These are phyloP conservation scores for Cyanodermella asteris DNA, from an alignment of 2,329 filamentous ascomycete genomes.

Conservation along the genomic window DNA sequence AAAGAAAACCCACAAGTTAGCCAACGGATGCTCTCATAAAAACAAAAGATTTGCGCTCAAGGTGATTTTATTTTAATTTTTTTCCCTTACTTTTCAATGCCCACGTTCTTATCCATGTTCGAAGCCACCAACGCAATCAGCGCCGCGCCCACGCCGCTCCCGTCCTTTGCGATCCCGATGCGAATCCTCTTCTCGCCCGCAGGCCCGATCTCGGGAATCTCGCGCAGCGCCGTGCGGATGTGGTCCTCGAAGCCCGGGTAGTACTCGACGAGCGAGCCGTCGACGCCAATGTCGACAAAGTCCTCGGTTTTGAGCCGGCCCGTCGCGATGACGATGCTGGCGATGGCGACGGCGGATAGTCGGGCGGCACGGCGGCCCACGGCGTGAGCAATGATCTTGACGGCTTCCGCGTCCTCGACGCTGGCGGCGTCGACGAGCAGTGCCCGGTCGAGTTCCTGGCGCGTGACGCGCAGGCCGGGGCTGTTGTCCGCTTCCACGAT, in stretches of 20 bases:
- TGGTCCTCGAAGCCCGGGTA: constrained; percentile 83
- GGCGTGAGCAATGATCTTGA: constrained; percentile 62
- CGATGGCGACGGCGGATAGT: constrained; percentile 71
- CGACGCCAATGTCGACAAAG: constrained; percentile 76
- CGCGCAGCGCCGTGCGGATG: constrained; percentile 60
- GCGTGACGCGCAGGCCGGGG: constrained; percentile 46
- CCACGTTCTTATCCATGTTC: constrained; percentile 25
- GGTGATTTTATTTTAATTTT: too few species aligned
- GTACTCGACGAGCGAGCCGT: constrained; percentile 85
- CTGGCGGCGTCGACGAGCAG: constrained; percentile 57
- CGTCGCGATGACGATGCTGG: constrained; percentile 60
- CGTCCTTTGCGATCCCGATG: constrained; percentile 93
- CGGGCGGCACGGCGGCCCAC: constrained; percentile 77
- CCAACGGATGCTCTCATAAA: too few species aligned
- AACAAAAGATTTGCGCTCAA: too few species aligned
- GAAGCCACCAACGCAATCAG: constrained; percentile 82
- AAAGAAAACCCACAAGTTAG: too few species aligned
- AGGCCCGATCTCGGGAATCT: constrained; percentile 54
- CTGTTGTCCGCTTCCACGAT: constrained; percentile 64
- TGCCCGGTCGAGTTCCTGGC: constrained; percentile 55
- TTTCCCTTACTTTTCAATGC: too few species aligned
- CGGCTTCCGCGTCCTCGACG: constrained; percentile 65
- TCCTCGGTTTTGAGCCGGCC: constrained; percentile 47
- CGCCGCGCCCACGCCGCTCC: constrained; percentile 83
- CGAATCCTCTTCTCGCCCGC: constrained; percentile 66